Evolutionary conservation across 352 stramenopile species (phyloP).

Genomic region (Aphanomyces astaci): DNA sequence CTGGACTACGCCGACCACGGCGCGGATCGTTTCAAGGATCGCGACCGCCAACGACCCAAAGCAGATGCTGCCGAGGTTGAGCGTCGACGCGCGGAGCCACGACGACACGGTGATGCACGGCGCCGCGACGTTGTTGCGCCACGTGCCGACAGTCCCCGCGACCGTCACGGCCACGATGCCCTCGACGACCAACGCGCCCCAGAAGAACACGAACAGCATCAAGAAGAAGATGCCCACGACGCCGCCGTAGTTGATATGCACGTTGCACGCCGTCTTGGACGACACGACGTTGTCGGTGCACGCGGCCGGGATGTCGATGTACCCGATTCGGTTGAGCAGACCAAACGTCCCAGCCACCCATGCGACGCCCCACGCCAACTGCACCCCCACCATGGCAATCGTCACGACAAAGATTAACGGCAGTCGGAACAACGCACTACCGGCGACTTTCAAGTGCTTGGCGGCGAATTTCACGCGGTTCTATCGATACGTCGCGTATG

Average conservation of each 20-base stretch:
- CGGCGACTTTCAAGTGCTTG: conserved; percentile 83
- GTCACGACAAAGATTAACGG: conserved; percentile 76
- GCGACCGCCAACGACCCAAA: conserved; percentile 87
- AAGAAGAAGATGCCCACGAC: conserved; percentile 71
- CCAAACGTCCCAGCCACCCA: conserved; percentile 82
- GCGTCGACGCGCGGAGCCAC: conserved; percentile 72
- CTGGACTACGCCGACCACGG: conserved; percentile 58
- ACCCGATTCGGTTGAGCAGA: conserved; percentile 71
- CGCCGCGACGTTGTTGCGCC: conserved; percentile 72
- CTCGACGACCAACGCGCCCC: conserved; percentile 73
- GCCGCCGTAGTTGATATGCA: conserved; percentile 37
- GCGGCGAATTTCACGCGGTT: conserved; percentile 88
- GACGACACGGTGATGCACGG: conserved; percentile 70
- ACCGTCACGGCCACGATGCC: conserved; percentile 89
- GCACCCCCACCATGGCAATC: conserved; percentile 72
- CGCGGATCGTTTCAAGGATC: conserved; percentile 77
- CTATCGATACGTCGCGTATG: conserved; percentile 2
- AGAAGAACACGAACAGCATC: conserved; percentile 92
- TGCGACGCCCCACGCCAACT: conserved; percentile 77
- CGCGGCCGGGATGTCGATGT: conserved; percentile 40
- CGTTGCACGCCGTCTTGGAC: conserved; percentile 30
- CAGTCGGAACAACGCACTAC: conserved; percentile 78
- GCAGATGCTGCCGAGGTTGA: conserved; percentile 89
- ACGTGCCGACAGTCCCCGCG: conserved; percentile 84
- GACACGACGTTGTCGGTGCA: conserved; percentile 33